These are phyloP conservation scores for Odontarrhena argentea DNA, from an alignment of 345 rosid genomes.

Conservation along the genomic window DNA sequence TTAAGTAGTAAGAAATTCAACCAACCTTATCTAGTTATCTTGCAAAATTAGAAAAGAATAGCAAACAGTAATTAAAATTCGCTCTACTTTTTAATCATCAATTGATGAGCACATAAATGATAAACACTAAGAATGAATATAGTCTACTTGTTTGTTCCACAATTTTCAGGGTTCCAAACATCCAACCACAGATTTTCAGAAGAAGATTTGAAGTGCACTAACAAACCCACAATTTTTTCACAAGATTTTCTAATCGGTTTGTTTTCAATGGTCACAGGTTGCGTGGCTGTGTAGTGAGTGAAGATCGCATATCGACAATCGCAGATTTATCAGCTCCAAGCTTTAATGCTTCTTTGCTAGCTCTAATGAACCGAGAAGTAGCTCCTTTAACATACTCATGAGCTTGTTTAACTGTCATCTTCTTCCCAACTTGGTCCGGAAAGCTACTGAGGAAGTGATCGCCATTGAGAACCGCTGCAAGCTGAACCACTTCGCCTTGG, in stretches of 20 bases:
- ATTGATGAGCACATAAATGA: not conserved
- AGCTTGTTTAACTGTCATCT: conserved; percentile 85
- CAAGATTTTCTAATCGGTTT: conserved; percentile 10
- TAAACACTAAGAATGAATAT: conserved; percentile 13
- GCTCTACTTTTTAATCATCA: not conserved
- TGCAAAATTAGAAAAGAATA: too few species aligned
- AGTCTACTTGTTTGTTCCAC: conserved; percentile 13
- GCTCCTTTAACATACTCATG: conserved; percentile 73
- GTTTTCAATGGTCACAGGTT: conserved; percentile 27
- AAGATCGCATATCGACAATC: conserved; percentile 92
- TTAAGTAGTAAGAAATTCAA: too few species aligned
- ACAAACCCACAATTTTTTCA: not conserved
- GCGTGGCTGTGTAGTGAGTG: conserved; percentile 72
- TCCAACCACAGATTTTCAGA: conserved; percentile 16
- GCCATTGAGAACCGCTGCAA: conserved; percentile 90
- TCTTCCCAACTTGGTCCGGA: conserved; percentile 72
- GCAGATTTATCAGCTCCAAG: conserved; percentile 88
- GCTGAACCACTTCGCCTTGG: conserved; percentile 87
- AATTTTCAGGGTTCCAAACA: conserved; percentile 16
- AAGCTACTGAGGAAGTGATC: conserved; percentile 89
- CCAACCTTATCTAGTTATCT: too few species aligned
- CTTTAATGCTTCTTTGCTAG: conserved; percentile 88
- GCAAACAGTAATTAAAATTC: too few species aligned
- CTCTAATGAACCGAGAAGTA: conserved; percentile 71
- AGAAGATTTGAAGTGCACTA: conserved; percentile 22